phyloP scores from a whole-genome alignment of 345 rosid species.

The Linum usitatissimum region DNA sequence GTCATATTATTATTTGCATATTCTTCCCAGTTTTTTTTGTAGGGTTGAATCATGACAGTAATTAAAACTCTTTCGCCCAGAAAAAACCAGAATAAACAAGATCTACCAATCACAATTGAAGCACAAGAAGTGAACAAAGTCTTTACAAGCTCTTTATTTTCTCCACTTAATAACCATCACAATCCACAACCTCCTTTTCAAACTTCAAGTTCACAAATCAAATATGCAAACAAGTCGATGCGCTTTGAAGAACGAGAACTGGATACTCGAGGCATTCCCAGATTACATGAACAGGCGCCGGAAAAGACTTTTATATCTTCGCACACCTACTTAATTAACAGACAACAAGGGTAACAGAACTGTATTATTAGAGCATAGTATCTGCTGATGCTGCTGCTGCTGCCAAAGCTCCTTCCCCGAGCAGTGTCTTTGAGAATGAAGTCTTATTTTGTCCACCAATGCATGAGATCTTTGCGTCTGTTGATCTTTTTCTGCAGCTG shows the following conservation, averaged over 20 bases:
- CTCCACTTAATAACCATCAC: not conserved
- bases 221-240: not conserved
- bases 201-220: not conserved
- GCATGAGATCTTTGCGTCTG: conserved; percentile 90
- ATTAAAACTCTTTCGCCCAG: too few relatives aligned
- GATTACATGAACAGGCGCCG: not conserved
- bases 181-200: not conserved
- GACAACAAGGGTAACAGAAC: too few relatives aligned
- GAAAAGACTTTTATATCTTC: not conserved
- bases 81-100: too few relatives aligned
- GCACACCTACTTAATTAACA: too few relatives aligned
- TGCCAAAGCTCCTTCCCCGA: not conserved
- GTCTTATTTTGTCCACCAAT: conserved; percentile 80
- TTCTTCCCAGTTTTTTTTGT: too few relatives aligned
- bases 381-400: not conserved
- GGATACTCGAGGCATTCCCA: not conserved
- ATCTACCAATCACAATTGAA: too few relatives aligned
- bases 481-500: conserved; percentile 98
- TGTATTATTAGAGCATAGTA: not conserved
- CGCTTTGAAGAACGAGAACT: not conserved
- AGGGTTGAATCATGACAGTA: too few relatives aligned
- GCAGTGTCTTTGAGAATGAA: not conserved
- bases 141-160: not conserved
- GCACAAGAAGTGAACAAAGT: not conserved
- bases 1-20: too few relatives aligned